phyloP scores from a whole-genome alignment of 108 stramenopile species.

The Discostella pseudostelligera region DNA sequence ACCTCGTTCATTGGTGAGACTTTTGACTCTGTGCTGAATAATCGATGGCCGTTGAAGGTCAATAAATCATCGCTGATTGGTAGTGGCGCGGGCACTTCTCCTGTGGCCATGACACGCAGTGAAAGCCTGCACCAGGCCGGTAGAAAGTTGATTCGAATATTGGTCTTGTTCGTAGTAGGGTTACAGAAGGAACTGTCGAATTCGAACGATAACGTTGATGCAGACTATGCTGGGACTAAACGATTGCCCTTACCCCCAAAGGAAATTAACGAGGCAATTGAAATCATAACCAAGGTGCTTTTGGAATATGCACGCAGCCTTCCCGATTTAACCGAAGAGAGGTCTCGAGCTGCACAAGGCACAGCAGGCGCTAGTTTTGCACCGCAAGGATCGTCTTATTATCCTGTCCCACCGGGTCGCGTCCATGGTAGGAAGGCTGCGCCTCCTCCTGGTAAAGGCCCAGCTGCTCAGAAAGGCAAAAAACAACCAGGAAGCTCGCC shows the following conservation, averaged over 20 bases:
- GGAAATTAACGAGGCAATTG: constrained; percentile 72
- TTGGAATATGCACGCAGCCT: constrained; percentile 65
- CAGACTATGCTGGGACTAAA: neutral
- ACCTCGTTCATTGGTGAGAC: constrained; percentile 10
- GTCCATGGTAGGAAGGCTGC: constrained; percentile 25
- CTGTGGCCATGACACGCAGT: constrained; percentile 30
- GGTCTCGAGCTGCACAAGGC: neutral
- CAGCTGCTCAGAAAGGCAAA: constrained; percentile 9
- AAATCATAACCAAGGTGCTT: constrained; percentile 76
- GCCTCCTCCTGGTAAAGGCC: constrained; percentile 9
- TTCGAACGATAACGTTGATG: constrained; percentile 11
- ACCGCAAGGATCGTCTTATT: constrained; percentile 22
- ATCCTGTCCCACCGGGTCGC: constrained; percentile 33
- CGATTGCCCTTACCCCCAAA: constrained; percentile 49
- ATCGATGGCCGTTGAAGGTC: constrained; percentile 29
- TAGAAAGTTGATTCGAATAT: constrained; percentile 73
- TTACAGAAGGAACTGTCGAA: constrained; percentile 60
- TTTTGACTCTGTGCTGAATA: constrained; percentile 36
- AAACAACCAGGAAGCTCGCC: constrained; percentile 48
- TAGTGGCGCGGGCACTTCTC: neutral
- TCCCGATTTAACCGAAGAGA: constrained; percentile 35
- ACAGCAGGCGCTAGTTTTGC: neutral
- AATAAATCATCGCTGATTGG: neutral
- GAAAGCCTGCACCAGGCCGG: constrained; percentile 65
- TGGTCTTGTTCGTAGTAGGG: constrained; percentile 73